phyloP scores from a whole-genome alignment of 73 alveolate genomes.

The Tetrahymena thermophila region DNA sequence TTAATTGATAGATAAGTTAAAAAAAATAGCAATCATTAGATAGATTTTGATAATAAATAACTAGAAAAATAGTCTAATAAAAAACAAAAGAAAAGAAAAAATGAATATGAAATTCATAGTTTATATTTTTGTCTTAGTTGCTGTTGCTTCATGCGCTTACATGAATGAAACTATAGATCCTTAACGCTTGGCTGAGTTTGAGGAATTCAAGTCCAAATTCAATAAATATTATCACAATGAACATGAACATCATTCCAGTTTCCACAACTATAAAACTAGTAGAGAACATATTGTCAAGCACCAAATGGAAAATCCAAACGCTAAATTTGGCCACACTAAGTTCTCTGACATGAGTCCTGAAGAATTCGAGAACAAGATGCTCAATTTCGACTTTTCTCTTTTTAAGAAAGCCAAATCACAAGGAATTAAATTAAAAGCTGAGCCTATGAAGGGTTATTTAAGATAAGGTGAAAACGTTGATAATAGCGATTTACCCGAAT shows the following conservation, averaged over 20 bases:
- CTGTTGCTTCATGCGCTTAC: neutral
- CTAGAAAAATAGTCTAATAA: neutral
- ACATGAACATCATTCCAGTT: neutral
- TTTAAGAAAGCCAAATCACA: neutral
- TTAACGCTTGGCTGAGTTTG: neutral
- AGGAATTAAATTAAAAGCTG: neutral
- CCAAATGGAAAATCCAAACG: neutral
- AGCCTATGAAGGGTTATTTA: neutral
- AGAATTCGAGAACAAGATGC: neutral
- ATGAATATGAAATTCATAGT: neutral
- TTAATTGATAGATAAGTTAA: neutral
- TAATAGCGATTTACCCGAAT: neutral
- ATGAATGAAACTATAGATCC: neutral
- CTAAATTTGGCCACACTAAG: neutral
- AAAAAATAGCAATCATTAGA: neutral
- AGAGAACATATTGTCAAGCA: neutral
- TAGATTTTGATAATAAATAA: neutral
- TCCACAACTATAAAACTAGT: neutral
- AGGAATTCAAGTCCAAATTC: neutral
- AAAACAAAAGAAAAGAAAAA: neutral
- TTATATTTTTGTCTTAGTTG: neutral
- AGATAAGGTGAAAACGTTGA: neutral
- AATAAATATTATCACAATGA: neutral
- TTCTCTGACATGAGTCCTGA: neutral
- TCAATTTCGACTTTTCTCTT: neutral